Evolutionary conservation across 2,329 filamentous ascomycete species (phyloP), one percentile per base, ranked within the genome.

Genomic region (Aspergillus cejpii): DNA sequence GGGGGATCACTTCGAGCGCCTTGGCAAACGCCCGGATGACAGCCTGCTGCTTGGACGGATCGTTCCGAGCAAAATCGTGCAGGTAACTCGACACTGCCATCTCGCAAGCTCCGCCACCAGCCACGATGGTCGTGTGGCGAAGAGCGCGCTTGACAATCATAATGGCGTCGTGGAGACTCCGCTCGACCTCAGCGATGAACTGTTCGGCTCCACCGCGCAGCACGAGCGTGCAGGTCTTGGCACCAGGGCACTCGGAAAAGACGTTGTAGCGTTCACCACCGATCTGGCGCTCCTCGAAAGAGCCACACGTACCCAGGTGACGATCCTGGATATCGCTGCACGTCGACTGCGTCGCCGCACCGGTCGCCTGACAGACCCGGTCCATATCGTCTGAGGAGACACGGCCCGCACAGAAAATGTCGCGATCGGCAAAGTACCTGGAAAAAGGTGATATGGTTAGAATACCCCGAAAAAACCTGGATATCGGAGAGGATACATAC

Each of bases 121-220:
- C 92, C 20, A 98, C 92, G 55, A 98, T 95, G 64, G 81, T 86
- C 63, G 84, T 84, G 76, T 97, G 94, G 74, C 87, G 88, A 70
- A 97, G 88, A 21, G 92, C 88, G 50, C 94, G 89, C 81, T 97
- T 97, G 64, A 98, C 92, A 62, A 98, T 95, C 92, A 98, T 98
- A 71, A 98, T 97, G 58, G 92, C 92, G 63, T 98, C 92, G 76
- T 98, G 92, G 55, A 98, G 79, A 64, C 88, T 95, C 53, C 92
- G 87, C 76, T 98, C 92, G 1, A 96, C 92, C 70, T 98, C 92
- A 47, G 92, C 92, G 60, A 98, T 98, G 73, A 98, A 98, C 69
- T 98, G 92, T 75, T 98, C 92, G 27, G 92, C 92, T 54, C 92
- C 92, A 62, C 92, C 92, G 63, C 92, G 87, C 52, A 98, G 83